Base-by-base conservation (phyloP, 768 basidiomycete genomes). In the Xanthoconium stramineum region DNA sequence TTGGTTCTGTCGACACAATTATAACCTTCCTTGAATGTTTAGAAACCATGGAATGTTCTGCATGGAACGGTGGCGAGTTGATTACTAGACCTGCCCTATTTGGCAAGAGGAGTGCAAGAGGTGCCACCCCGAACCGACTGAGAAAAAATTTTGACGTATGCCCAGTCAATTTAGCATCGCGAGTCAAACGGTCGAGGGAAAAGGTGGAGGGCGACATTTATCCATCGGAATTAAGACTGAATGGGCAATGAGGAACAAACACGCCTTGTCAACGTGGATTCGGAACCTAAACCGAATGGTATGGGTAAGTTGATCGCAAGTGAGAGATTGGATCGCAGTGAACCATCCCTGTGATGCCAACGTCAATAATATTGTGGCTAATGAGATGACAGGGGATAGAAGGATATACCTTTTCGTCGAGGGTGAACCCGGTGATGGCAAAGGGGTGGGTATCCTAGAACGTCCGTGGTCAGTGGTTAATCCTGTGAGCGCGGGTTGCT, bases 1-100 rank as follows among this genome's bases (percentile, higher is more conserved):
- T 66, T 68, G 63, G 66, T 54, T 50, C 57, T 65, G 57, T 67
- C 62, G 56, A 47, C 35, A 49, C 13, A 59, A 61, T 61, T 65
- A 58, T 65, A 49, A 40, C 14, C 61, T 52, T 52, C 37, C 10
- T 51, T 46, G 24, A 30, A 24, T 17, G 30, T 46, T 32, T 54
- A 38, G 49, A 51, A 45, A 53, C 45, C 39, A 50, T 59, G 57
- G 66, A 69, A 67, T 42, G 55, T 67, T 67, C 66, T 67, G 53
- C 51, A 17, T 64, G 50, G 67, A 69, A 69, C 53, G 33, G 35
- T 43, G 40, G 37, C 15, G 10, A 56, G 60, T 19, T 7, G 48
- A 66, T 58, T 62, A 55, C 51, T 58, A 14, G 36, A 60, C 61
- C 20, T 61, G 50, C 67, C 55, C 3, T 43, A 49, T 59, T 53